A percentile compares a stretch with the other conserved stretches of the same genome.
These are phyloP conservation scores for Poa pratensis DNA, from an alignment of 176 grass and related monocot species.

Conservation along the genomic window DNA sequence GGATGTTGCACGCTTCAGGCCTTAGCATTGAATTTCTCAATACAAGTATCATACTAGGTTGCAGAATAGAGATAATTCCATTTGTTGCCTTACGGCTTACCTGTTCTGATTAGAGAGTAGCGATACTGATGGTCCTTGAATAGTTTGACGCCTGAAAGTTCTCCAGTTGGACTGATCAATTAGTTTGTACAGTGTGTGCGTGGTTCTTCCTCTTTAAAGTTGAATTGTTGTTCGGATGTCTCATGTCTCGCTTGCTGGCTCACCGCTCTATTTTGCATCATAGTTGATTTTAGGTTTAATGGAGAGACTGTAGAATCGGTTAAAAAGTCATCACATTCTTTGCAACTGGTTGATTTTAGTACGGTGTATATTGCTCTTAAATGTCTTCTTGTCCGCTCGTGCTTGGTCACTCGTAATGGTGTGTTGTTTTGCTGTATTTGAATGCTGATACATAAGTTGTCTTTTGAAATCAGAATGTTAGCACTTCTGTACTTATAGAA, in stretches of 20 bases:
- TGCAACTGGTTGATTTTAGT: neutral
- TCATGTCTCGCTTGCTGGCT: too few species aligned
- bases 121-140: slow-evolving; percentile 21
- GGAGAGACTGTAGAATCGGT: neutral
- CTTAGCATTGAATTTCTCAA: slow-evolving; percentile 17
- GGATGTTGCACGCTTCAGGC: neutral
- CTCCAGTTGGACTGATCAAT: neutral
- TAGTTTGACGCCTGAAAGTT: neutral
- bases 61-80: slow-evolving; percentile 12
- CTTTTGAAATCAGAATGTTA: neutral
- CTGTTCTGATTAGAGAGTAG: neutral
- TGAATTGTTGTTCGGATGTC: neutral
- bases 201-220: slow-evolving; percentile 7
- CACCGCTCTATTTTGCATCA: too few species aligned
- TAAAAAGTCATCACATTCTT: neutral
- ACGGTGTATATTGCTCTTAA: neutral
- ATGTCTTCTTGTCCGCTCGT: neutral
- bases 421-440: neutral
- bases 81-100: neutral
- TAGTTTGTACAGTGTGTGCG: neutral
- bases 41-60: slow-evolving; percentile 4
- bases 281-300: too few species aligned
- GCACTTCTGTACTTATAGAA: neutral
- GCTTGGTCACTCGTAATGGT: neutral
- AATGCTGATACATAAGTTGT: neutral